Evolutionary conservation across 768 basidiomycete species (phyloP).

Genomic region (Termitomyces sp.): DNA sequence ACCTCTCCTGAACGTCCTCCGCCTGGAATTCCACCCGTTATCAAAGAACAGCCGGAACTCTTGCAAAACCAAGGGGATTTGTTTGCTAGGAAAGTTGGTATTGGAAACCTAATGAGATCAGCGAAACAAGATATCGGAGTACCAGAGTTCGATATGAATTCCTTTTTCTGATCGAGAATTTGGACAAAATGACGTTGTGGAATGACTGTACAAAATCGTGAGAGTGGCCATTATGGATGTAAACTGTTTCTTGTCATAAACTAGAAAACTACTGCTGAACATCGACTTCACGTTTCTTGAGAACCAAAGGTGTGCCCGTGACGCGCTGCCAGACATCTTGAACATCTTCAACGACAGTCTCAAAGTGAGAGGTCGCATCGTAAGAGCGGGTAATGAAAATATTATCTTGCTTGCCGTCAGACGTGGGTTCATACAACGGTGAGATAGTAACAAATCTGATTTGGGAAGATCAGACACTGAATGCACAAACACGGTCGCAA

Average conservation of each 20-base stretch:
- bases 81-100: slow-evolving; percentile 59
- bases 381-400: slow-evolving; percentile 98
- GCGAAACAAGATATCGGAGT: slow-evolving; percentile 83
- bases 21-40: slow-evolving; percentile 13
- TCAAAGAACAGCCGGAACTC: slow-evolving; percentile 22
- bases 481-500: background rate
- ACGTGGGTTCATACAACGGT: slow-evolving; percentile 85
- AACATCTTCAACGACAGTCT: slow-evolving; percentile 97
- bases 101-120: slow-evolving; percentile 86
- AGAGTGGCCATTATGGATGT: background rate
- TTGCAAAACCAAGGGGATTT: slow-evolving; percentile 52
- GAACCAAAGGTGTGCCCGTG: slow-evolving; percentile 66
- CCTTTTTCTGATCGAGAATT: slow-evolving; percentile 49
- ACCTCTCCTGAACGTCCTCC: slow-evolving; percentile 38
- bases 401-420: slow-evolving; percentile 75
- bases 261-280: slow-evolving; percentile 36
- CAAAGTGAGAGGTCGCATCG: slow-evolving; percentile 98
- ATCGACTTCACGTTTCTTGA: slow-evolving; percentile 83
- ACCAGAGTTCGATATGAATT: slow-evolving; percentile 84
- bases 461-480: slow-evolving; percentile 4
- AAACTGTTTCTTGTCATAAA: slow-evolving; percentile 2
- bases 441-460: slow-evolving; percentile 85
- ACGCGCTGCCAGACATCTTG: slow-evolving; percentile 94
- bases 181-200: slow-evolving; percentile 10
- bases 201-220: background rate